Conservation (phyloP, 2,329 filamentous ascomycete genomes). For the Neonectria punicea region DNA sequence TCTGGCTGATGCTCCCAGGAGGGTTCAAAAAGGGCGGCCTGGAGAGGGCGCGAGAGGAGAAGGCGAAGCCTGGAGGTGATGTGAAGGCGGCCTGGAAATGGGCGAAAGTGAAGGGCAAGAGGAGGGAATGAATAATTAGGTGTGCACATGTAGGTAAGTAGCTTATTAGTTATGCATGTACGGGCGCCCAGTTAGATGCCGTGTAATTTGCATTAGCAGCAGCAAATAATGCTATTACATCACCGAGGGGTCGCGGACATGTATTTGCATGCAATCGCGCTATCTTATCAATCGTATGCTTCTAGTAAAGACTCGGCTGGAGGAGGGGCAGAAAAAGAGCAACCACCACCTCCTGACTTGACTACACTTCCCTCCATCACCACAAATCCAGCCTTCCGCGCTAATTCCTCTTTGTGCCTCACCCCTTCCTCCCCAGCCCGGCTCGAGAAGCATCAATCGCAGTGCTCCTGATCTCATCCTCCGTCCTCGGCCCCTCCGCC, state of each 20-base stretch:
- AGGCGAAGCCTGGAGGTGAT: slow-evolving; percentile 50
- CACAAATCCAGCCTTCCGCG: background rate
- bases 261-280: slow-evolving; percentile 2
- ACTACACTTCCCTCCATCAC: slow-evolving; percentile 6
- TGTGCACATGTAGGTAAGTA: too few relatives aligned
- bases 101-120: slow-evolving; percentile 17
- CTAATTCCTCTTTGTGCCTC: background rate
- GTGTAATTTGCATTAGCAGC: slow-evolving; percentile 13
- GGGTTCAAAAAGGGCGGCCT: slow-evolving; percentile 53
- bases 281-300: slow-evolving; percentile 40
- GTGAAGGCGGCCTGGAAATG: slow-evolving; percentile 36
- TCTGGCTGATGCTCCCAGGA: slow-evolving; percentile 59
- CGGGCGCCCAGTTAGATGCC: slow-evolving; percentile 14
- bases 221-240: slow-evolving; percentile 17
- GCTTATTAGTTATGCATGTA: background rate
- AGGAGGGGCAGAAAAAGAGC: slow-evolving; percentile 30
- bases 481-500: background rate
- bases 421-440: background rate
- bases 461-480: background rate
- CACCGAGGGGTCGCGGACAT: slow-evolving; percentile 21
- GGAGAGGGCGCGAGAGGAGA: slow-evolving; percentile 52
- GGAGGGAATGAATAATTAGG: background rate
- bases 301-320: slow-evolving; percentile 8
- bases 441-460: background rate
- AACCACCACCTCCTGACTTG: background rate